Evolutionary conservation across 352 stramenopile genomes (phyloP), one percentile per base, ranked within the genome.

Genomic region (Blastocystis sp.): DNA sequence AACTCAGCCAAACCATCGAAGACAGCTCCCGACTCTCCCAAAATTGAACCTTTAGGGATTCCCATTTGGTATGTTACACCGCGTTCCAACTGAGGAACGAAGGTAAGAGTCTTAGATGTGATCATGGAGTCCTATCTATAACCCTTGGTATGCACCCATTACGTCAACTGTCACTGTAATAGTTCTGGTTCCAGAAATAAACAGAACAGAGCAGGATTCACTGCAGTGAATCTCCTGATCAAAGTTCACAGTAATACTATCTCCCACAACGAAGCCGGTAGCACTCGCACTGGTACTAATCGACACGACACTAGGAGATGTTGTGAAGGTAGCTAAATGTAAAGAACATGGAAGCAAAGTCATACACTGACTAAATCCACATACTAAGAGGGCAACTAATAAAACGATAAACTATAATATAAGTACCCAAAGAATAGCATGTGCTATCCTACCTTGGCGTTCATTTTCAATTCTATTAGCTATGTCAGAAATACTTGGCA

Each of bases 391-490:
- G 53, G 53, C 42, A 66, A 84, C 48, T 37, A 68, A 53, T 37
- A 84, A 37, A 62, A 84, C 64, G 48, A 84, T 69, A 68, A 24
- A 54, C 73, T 84, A 84, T 84, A 69, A 6, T 5, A 84, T 84
- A 27, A 84, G 73, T 13, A 37, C 30, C 15, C 44, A 22, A 1
- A 2, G 48, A 13, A 53, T 30, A 4, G 0, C 19, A 44, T 48
- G 48, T 6, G 44, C 33, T 42, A 27, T 54, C 73, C 27, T 84
- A 84, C 73, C 24, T 68, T 48, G 44, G 42, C 5, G 33, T 66
- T 84, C 73, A 84, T 84, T 66, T 17, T 40, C 53, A 40, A 27
- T 68, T 30, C 64, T 68, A 84, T 69, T 27, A 35, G 27, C 24
- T 84, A 22, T 66, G 27, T 84, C 27, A 68, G 33, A 48, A 69